A percentile compares a stretch with the other conserved stretches of the same genome.
Conservation (phyloP, 805 yeast genomes). For the Ogataea henricii region DNA sequence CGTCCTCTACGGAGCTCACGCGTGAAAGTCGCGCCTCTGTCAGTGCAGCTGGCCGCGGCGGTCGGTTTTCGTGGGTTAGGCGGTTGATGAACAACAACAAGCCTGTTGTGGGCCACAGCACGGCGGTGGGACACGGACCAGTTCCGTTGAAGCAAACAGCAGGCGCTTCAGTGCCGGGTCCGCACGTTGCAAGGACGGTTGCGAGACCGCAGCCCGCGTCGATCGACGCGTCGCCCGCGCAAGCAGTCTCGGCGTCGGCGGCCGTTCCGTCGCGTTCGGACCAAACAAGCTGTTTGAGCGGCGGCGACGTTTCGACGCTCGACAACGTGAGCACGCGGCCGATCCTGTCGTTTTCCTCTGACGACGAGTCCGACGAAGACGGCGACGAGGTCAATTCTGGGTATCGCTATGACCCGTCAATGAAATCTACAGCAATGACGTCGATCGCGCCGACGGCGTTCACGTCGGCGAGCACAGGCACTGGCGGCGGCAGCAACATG, state of each 20-base stretch:
- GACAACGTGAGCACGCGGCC: conserved; percentile 51
- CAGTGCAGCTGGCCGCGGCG: conserved; percentile 9
- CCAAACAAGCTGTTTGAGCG: conserved; percentile 20
- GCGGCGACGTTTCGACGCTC: conserved; percentile 22
- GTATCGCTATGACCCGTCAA: conserved; percentile 28
- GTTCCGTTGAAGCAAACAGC: conserved; percentile 9
- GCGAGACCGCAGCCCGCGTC: not conserved
- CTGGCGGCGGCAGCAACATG: conserved; percentile 19
- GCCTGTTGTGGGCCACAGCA: conserved; percentile 5
- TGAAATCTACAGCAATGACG: conserved; percentile 50
- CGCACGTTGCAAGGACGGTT: not conserved
- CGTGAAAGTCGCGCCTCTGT: not conserved
- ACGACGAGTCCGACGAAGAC: conserved; percentile 20
- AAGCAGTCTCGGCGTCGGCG: not conserved
- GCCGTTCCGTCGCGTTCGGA: conserved; percentile 9
- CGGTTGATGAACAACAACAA: conserved; percentile 35
- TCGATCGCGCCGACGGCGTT: conserved; percentile 45
- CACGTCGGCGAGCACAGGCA: conserved; percentile 21
- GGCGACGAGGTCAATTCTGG: conserved; percentile 20
- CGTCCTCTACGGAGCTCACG: not conserved
- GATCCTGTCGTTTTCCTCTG: conserved; percentile 46
- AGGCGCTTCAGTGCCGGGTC: not conserved
- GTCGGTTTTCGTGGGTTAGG: conserved; percentile 39
- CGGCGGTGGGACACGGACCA: conserved; percentile 8
- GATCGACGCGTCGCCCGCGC: not conserved